Conservation (phyloP, 1,284 basidiomycete genomes). For the Macrocystidia cucumis region DNA sequence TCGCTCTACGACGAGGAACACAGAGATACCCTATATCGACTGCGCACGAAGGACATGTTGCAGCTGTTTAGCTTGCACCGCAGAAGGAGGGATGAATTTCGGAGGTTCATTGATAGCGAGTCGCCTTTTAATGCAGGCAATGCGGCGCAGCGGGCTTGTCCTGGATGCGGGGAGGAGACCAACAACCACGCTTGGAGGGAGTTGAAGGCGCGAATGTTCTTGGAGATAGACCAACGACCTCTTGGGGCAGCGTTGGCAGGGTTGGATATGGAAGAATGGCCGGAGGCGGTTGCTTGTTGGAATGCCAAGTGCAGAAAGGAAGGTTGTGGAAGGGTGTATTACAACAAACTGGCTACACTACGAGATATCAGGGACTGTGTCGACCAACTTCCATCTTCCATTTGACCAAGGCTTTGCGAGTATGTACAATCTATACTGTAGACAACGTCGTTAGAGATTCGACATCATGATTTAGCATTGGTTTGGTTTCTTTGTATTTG, state of each 20-base stretch:
- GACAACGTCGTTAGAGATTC: too few relatives aligned
- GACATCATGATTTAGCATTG: too few relatives aligned
- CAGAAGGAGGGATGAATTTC: slow-evolving; percentile 23
- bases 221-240: slow-evolving; percentile 31
- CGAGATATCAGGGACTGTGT: slow-evolving; percentile 19
- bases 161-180: slow-evolving; percentile 19
- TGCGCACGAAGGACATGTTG: slow-evolving; percentile 22
- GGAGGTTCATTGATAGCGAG: slow-evolving; percentile 18
- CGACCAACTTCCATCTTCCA: slow-evolving; percentile 16
- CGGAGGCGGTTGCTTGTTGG: slow-evolving; percentile 26
- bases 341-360: slow-evolving; percentile 20
- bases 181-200: slow-evolving; percentile 27
- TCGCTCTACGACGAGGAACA: slow-evolving; percentile 21
- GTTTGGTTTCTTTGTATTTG: too few relatives aligned
- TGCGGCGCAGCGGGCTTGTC: slow-evolving; percentile 14
- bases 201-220: slow-evolving; percentile 26
- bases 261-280: slow-evolving; percentile 27
- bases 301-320: slow-evolving; percentile 19
- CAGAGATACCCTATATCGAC: slow-evolving; percentile 16
- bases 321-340: slow-evolving; percentile 20
- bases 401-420: too few relatives aligned
- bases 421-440: too few relatives aligned
- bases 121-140: slow-evolving; percentile 23
- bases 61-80: slow-evolving; percentile 24
- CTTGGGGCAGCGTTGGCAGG: slow-evolving; percentile 28